A percentile compares a stretch with the other conserved stretches of the same genome.
Conservation (phyloP, 2,329 filamentous ascomycete genomes). For the Fusarium keratoplasticum region DNA sequence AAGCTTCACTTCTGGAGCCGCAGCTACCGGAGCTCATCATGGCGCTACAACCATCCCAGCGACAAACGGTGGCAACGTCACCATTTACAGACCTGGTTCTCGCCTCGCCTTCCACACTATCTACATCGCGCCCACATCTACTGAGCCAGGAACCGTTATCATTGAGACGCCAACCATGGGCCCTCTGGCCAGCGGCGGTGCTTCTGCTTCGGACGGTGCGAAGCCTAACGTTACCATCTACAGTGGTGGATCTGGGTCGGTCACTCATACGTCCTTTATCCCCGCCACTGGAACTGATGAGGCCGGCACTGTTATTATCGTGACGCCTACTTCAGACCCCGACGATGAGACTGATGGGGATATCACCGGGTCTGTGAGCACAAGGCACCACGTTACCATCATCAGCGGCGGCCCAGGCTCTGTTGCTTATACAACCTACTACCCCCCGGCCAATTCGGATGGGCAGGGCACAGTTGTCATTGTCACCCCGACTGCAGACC, state of each 20-base stretch:
- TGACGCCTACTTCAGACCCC: not conserved
- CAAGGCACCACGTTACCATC: not conserved
- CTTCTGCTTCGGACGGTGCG: not conserved
- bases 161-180: conserved; percentile 14
- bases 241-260: not conserved
- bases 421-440: not conserved
- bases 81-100: conserved; percentile 17
- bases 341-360: not conserved
- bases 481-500: conserved; percentile 1
- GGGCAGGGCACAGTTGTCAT: conserved; percentile 5
- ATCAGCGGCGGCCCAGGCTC: not conserved
- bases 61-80: not conserved
- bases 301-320: conserved; percentile 4
- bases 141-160: conserved; percentile 8
- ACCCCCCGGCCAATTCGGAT: not conserved
- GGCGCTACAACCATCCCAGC: not conserved
- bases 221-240: conserved; percentile 18
- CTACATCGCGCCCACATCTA: conserved; percentile 7
- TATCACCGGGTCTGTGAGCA: not conserved
- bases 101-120: conserved; percentile 1
- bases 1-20: not conserved
- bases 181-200: not conserved
- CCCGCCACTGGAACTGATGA: not conserved
- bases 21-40: not conserved
- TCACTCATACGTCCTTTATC: not conserved